A percentile compares a stretch with the other conserved stretches of the same genome.
Conservation (phyloP, 345 rosid species). For the Aquilaria yunnanensis region DNA sequence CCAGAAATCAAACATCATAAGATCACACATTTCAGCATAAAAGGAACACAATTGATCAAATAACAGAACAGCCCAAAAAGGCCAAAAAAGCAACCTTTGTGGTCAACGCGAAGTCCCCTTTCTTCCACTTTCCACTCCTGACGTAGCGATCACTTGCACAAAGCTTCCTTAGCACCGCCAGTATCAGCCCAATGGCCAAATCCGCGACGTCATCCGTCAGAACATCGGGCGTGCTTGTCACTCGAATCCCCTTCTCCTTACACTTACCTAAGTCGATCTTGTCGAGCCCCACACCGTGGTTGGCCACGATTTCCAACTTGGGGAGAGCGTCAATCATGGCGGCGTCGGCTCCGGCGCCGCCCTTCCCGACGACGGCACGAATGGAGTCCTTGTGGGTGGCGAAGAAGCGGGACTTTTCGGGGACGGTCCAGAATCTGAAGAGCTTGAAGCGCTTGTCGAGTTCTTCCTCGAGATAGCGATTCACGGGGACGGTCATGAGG, state of each 20-base stretch:
- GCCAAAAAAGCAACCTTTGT: conserved; percentile 36
- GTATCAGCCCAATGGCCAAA: conserved; percentile 44
- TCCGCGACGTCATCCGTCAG: conserved; percentile 68
- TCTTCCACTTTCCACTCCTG: conserved; percentile 45
- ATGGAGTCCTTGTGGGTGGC: conserved; percentile 21
- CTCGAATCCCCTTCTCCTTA: conserved; percentile 49
- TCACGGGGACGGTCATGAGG: conserved; percentile 42
- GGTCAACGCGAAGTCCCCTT: conserved; percentile 30
- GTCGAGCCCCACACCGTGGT: conserved; percentile 54
- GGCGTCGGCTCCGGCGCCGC: conserved; percentile 42
- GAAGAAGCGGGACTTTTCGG: conserved; percentile 26
- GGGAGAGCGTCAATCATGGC: conserved; percentile 47
- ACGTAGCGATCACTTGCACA: conserved; percentile 44
- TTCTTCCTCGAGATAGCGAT: conserved; percentile 41
- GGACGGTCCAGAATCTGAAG: conserved; percentile 34
- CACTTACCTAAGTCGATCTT: conserved; percentile 51
- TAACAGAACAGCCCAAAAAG: neutral
- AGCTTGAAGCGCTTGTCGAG: conserved; percentile 43
- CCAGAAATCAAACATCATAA: neutral
- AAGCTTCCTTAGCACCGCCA: conserved; percentile 48
- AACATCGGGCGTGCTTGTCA: conserved; percentile 60
- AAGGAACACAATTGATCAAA: neutral
- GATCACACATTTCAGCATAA: neutral
- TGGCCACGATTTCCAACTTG: conserved; percentile 51
- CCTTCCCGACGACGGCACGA: conserved; percentile 41